Evolutionary conservation across 2,329 filamentous ascomycete species (phyloP).

Genomic region (Pezicula neosporulosa): DNA sequence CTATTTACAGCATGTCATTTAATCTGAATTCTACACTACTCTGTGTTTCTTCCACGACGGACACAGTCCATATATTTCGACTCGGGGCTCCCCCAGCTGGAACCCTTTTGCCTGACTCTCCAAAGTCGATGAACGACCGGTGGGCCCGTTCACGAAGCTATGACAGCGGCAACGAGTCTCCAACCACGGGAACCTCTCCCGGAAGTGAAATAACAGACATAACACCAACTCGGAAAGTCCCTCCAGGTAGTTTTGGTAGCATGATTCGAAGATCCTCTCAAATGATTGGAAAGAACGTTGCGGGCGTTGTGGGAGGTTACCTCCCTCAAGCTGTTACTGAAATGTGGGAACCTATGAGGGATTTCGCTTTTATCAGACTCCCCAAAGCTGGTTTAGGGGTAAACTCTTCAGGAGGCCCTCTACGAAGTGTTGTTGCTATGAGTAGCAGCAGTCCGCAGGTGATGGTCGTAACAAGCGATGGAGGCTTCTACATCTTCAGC

Average conservation of each 20-base stretch:
- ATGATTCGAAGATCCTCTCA: slow-evolving; percentile 94
- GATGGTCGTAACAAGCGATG: slow-evolving; percentile 97
- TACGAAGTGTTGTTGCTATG: slow-evolving; percentile 95
- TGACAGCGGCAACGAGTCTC: slow-evolving; percentile 53
- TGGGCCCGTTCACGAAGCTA: slow-evolving; percentile 40
- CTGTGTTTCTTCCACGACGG: slow-evolving; percentile 92
- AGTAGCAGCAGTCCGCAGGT: slow-evolving; percentile 91
- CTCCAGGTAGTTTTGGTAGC: slow-evolving; percentile 79
- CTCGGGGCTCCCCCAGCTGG: slow-evolving; percentile 48
- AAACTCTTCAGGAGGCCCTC: slow-evolving; percentile 42
- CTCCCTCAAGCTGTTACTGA: slow-evolving; percentile 91
- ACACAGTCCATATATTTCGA: slow-evolving; percentile 96
- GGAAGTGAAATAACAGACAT: slow-evolving; percentile 24
- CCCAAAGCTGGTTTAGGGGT: slow-evolving; percentile 53
- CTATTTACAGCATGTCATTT: slow-evolving; percentile 99
- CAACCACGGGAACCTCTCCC: slow-evolving; percentile 26
- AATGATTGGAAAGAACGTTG: slow-evolving; percentile 85
- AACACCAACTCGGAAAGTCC: slow-evolving; percentile 36
- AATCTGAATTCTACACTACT: slow-evolving; percentile 90
- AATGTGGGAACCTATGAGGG: slow-evolving; percentile 93
- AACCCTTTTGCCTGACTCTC: slow-evolving; percentile 31
- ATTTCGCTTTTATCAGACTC: slow-evolving; percentile 96
- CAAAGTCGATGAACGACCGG: slow-evolving; percentile 19
- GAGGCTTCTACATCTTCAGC: slow-evolving; percentile 90
- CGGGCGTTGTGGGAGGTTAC: slow-evolving; percentile 86